Conservation (phyloP, 2,329 filamentous ascomycete species). For the Pseudogymnoascus sp. region DNA sequence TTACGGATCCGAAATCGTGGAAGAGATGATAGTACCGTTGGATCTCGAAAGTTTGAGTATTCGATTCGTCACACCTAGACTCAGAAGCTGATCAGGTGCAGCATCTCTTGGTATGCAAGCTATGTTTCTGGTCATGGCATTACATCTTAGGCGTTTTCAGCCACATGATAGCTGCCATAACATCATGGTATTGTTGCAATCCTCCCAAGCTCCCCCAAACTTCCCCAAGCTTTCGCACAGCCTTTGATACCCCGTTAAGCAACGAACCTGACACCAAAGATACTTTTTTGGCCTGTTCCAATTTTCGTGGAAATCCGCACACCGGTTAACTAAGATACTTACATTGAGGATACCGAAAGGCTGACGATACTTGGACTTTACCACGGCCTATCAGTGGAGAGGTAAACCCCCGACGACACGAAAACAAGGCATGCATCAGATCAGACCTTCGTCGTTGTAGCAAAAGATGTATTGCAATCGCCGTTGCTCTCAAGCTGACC, state of each 20-base stretch:
- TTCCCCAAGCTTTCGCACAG: not conserved
- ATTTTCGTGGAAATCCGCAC: not conserved
- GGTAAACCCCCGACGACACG: not conserved
- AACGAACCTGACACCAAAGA: not conserved
- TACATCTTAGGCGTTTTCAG: not conserved
- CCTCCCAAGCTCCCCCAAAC: not conserved
- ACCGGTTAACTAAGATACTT: not conserved
- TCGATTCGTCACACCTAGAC: too few species aligned
- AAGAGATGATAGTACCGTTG: too few species aligned
- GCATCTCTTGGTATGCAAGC: too few species aligned
- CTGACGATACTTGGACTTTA: not conserved
- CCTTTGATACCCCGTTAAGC: not conserved
- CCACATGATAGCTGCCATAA: not conserved
- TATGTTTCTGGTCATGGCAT: too few species aligned
- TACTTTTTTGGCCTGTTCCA: not conserved
- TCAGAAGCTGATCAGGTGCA: too few species aligned
- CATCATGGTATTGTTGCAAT: not conserved
- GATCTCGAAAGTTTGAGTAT: too few species aligned
- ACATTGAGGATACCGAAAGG: not conserved
- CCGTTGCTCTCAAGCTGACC: not conserved
- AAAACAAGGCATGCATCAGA: not conserved
- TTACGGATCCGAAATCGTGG: too few species aligned
- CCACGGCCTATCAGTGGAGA: not conserved
- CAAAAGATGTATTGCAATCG: not conserved
- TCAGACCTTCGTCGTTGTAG: not conserved